These are phyloP conservation scores for Durusdinium trenchii DNA, from an alignment of 73 alveolate genomes.

Conservation along the genomic window DNA sequence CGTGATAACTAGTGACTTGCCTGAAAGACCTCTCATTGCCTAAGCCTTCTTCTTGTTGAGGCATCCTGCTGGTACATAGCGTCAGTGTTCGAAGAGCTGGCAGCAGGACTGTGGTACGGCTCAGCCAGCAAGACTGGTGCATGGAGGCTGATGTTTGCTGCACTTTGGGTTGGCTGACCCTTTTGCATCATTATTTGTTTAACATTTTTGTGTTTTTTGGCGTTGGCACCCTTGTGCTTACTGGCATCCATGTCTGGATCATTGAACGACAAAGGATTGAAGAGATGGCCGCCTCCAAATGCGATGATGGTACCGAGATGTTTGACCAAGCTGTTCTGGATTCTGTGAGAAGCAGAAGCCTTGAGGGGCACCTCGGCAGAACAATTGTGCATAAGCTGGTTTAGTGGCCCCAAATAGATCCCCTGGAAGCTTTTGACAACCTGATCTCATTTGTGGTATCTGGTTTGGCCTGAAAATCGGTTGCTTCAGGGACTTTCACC, in stretches of 20 bases:
- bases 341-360: not conserved
- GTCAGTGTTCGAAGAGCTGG: not conserved
- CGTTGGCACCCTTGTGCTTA: too few species aligned
- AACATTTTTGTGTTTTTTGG: too few species aligned
- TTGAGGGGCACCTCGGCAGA: slow-evolving; percentile 2
- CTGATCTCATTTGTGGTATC: too few species aligned
- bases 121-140: not conserved
- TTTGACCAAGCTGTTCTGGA: not conserved
- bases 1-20: not conserved
- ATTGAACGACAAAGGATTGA: not conserved
- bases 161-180: slow-evolving; percentile 16
- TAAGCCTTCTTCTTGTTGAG: too few species aligned
- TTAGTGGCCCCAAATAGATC: too few species aligned
- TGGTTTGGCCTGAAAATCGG: too few species aligned
- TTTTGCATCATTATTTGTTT: not conserved
- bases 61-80: not conserved
- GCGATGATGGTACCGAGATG: not conserved
- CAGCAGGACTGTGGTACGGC: not conserved
- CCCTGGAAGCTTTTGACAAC: too few species aligned
- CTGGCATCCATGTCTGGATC: too few species aligned
- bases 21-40: too few species aligned
- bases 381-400: too few species aligned
- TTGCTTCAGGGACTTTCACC: not conserved
- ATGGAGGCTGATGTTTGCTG: slow-evolving; percentile 4
- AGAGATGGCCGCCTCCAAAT: not conserved